Evolutionary conservation across 768 basidiomycete species (phyloP), one percentile per base, ranked within the genome.

Genomic region (Trametes maxima): DNA sequence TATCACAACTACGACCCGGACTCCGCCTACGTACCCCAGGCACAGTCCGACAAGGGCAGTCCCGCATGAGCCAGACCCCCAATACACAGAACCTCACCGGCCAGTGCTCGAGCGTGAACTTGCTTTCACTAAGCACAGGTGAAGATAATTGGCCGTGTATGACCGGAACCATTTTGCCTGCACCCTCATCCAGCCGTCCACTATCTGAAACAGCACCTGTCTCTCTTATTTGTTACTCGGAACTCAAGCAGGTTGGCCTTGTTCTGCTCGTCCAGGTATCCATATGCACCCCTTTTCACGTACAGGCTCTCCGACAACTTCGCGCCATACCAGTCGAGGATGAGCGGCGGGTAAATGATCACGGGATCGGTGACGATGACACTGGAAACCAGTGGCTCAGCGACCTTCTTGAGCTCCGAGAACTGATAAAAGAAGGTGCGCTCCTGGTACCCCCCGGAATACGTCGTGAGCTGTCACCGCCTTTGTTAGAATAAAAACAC

Each of bases 211-310:
- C 22, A 74, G 50, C 19, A 72, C 64, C 56, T 48, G 46, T 4
- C 59, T 48, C 35, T 72, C 69, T 59, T 63, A 57, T 68, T 66
- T 64, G 74, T 72, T 22, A 39, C 52, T 25, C 51, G 46, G 53
- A 64, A 74, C 21, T 66, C 68, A 36, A 74, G 55, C 39, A 74
- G 54, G 56, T 70, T 73, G 19, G 62, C 66, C 67, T 66, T 70
- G 2, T 60, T 62, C 13, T 55, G 54, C 22, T 63, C 62, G 24
- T 59, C 50, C 44, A 75, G 59, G 56, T 74, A 74, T 22, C 63
- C 36, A 50, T 62, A 62, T 43, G 54, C 60, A 21, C 39, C 40
- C 14, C 28, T 16, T 24, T 53, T 33, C 37, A 60, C 59, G 40
- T 60, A 60, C 24, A 54, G 39, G 53, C 59, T 60, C 59, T 60